Evolutionary conservation across 2,329 filamentous ascomycete species (phyloP), one percentile per base, ranked within the genome.

Genomic region (Beauveria sp.): DNA sequence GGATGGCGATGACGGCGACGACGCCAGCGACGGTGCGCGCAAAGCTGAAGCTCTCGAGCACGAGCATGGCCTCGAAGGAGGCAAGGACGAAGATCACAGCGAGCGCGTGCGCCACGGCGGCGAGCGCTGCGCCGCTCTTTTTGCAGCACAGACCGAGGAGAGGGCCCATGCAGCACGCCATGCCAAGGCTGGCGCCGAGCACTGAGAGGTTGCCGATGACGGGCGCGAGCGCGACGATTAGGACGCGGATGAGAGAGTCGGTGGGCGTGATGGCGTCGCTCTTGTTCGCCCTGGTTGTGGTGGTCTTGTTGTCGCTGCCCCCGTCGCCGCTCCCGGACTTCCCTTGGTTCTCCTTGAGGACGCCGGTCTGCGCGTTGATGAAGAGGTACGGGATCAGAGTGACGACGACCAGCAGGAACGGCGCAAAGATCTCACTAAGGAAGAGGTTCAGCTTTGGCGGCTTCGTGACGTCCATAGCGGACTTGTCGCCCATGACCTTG

Each of bases 71-170:
- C 72, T 96, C 90, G 73, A 96, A 99, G 74, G 96, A 88, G 51
- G 90, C 81, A 14, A 99, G 79, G 14, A 97, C 84, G 74, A 92
- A 85, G 66, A 99, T 84, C 65, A 97, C 95, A 8, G 95, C 87
- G 47, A 96, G 78, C 40, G 83, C 93, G 75, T 99, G 95, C 0
- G 93, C 93, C 72, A 99, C 96, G 58, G 86, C 95, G 6, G 95
- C 95, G 42, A 99, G 80, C 3, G 99, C 95, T 58, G 91, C 89
- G 70, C 95, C 95, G 65, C 98, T 97, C 76, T 97, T 98, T 86
- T 99, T 98, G 85, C 95, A 99, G 81, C 95, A 99, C 91, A 99
- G 96, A 79, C 92, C 90, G 57, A 99, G 83, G 10, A 99, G 66
- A 0, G 95, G 95, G 63, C 95, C 95, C 90, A 97, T 97, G 76